Evolutionary conservation across 257 asterid species (phyloP).

Genomic region (Nicotiana tabacum): DNA sequence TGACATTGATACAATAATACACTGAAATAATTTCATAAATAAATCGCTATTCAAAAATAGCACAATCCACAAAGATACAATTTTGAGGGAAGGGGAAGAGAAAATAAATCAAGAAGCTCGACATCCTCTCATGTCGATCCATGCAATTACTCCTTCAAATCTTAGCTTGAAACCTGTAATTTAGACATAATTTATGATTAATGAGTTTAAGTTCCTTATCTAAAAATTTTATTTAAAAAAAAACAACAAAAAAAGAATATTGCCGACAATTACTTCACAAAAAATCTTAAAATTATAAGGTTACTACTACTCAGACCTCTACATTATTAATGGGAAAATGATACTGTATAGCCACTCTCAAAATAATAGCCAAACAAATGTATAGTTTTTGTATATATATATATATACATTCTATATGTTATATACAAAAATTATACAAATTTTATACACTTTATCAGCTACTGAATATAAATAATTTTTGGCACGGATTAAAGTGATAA

Average conservation of each 20-base stretch:
- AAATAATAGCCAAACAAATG: no score
- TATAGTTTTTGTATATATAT: no score
- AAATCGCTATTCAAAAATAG: conserved; percentile 15
- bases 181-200: background rate
- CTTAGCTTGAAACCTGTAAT: conserved; percentile 30
- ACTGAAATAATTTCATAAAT: conserved; percentile 18
- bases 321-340: no score
- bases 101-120: conserved; percentile 7
- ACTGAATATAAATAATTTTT: no score
- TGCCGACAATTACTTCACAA: background rate
- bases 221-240: no score
- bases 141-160: conserved; percentile 6
- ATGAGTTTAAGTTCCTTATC: background rate
- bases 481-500: no score
- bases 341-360: no score
- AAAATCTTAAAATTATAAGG: background rate
- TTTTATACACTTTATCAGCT: no score
- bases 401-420: no score
- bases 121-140: conserved; percentile 45
- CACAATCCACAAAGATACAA: conserved; percentile 6
- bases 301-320: no score
- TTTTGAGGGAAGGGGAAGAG: background rate
- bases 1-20: background rate
- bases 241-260: no score
- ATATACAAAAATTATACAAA: no score